A percentile compares a stretch with the other conserved stretches of the same genome.
Conservation (phyloP, 164 flowering plant genomes). For the Santalum album region DNA sequence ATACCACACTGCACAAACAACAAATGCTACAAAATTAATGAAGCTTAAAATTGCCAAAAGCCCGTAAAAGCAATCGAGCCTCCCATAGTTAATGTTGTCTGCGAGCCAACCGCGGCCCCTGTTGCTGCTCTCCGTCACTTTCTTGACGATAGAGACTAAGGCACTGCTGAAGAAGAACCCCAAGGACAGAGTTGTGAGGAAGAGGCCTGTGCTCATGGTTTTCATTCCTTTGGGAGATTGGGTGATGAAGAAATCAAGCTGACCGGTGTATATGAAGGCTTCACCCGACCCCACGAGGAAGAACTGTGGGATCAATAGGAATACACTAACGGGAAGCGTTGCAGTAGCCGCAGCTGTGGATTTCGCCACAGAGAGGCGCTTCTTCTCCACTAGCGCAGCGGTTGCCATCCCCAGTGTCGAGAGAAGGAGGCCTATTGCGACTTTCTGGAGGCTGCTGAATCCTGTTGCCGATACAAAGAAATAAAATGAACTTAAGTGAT, state of each 20-base stretch:
- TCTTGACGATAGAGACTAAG: constrained; percentile 64
- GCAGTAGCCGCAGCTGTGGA: constrained; percentile 7
- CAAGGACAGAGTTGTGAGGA: constrained; percentile 77
- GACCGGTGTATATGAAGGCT: constrained; percentile 96
- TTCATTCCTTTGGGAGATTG: constrained; percentile 95
- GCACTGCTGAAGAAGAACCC: constrained; percentile 91
- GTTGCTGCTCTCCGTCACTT: constrained; percentile 31
- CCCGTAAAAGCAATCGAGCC: constrained; percentile 68
- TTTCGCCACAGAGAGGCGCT: constrained; percentile 59
- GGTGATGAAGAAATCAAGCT: constrained; percentile 94
- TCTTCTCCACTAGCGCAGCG: constrained; percentile 62
- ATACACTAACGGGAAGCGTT: constrained; percentile 61
- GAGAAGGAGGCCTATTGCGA: constrained; percentile 60
- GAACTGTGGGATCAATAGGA: constrained; percentile 79
- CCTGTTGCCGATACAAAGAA: constrained; percentile 29
- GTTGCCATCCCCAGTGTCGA: constrained; percentile 73
- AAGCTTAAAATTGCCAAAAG: constrained; percentile 50
- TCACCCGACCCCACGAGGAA: constrained; percentile 86
- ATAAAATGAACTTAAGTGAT: not conserved
- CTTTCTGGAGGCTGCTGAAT: constrained; percentile 67
- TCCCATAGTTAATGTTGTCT: constrained; percentile 59
- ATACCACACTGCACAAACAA: constrained; percentile 59
- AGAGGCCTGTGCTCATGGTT: constrained; percentile 97
- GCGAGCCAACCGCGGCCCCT: constrained; percentile 64
- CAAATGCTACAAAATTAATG: constrained; percentile 45